phyloP scores from a whole-genome alignment of 2,329 filamentous ascomycete species.

The Seiridium unicorne region DNA sequence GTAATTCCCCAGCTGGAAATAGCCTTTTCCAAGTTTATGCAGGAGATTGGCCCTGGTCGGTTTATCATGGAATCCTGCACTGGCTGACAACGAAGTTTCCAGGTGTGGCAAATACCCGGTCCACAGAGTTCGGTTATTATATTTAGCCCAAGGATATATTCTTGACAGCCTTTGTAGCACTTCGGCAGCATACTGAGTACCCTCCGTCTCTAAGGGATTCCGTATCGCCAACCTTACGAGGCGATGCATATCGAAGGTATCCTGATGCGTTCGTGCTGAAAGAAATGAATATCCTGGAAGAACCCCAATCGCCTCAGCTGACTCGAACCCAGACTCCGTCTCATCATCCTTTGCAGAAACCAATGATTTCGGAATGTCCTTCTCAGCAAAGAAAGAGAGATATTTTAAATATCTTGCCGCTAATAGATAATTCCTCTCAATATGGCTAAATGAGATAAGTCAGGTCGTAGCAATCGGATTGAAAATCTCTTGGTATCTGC shows the following conservation, averaged over 20 bases:
- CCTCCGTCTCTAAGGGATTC: conserved; percentile 21
- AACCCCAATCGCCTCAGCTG: not conserved
- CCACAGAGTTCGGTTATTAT: not conserved
- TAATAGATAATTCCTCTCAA: conserved; percentile 17
- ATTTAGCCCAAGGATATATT: not conserved
- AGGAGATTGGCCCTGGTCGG: not conserved
- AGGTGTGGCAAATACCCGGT: not conserved
- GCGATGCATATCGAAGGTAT: conserved; percentile 26
- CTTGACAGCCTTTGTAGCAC: not conserved
- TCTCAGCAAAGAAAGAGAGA: conserved; percentile 13
- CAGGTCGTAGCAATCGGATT: conserved; percentile 30
- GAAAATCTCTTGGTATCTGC: conserved; percentile 16
- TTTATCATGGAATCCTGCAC: not conserved
- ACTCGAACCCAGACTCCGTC: not conserved
- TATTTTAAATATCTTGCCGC: conserved; percentile 25
- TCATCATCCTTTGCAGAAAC: not conserved
- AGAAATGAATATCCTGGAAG: conserved; percentile 21
- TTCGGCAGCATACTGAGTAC: no score
- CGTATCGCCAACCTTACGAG: conserved; percentile 27
- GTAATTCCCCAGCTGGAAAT: not conserved
- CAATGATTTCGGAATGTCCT: not conserved
- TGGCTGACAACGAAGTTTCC: not conserved
- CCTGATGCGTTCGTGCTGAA: conserved; percentile 10
- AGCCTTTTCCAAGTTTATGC: not conserved
- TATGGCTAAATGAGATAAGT: conserved; percentile 30